Base-by-base conservation (phyloP, 75 land plant genomes). In the Cunninghamia lanceolata region DNA sequence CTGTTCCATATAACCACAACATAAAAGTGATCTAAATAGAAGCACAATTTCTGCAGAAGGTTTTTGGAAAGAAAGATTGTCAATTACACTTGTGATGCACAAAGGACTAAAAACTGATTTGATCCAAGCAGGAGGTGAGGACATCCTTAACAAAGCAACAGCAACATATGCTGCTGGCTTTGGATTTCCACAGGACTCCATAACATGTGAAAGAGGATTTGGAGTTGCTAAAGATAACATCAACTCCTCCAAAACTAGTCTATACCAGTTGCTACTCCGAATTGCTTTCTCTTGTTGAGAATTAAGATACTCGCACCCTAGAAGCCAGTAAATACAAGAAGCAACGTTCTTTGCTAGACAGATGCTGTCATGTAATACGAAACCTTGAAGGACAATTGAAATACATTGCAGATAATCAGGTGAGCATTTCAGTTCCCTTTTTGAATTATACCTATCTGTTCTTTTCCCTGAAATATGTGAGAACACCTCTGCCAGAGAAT, bases 211-310 rank as follows among this genome's bases (percentile, higher is more conserved):
- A 50, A 87, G 85, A 82, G 90, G 87, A 88, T 83, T 63, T 42
- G 95, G 93, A 77, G 85, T 85, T 39, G 89, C 86, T 77, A 95
- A 86, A 28, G 85, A 89, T 84, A 91, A 70, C 39, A 86, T 92
- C 85, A 94, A 85, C 71, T 96, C 97, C 86, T 95, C 95, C 53
- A 91, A 88, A 28, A 95, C 84, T 34, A 94, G 13, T 32, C 93
- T 90, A 87, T 85, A 90, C 99, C 99, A 96, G 16, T 88, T 88
- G 56, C 85, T 85, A 45, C 71, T 82, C 40, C 54, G 80, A 82
- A 89, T 82, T 14, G 81, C 82, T 63, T 25, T 85, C 54, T 85
- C 82, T 70, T 93, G 92, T 28, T 89, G 82, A 35, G 66, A 54
- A 21, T 83, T 87, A 1, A 93, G 38, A 81, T 56, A 85, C 47